Conservation (phyloP, 352 stramenopile species). For the Globisporangium heterothallicum region DNA sequence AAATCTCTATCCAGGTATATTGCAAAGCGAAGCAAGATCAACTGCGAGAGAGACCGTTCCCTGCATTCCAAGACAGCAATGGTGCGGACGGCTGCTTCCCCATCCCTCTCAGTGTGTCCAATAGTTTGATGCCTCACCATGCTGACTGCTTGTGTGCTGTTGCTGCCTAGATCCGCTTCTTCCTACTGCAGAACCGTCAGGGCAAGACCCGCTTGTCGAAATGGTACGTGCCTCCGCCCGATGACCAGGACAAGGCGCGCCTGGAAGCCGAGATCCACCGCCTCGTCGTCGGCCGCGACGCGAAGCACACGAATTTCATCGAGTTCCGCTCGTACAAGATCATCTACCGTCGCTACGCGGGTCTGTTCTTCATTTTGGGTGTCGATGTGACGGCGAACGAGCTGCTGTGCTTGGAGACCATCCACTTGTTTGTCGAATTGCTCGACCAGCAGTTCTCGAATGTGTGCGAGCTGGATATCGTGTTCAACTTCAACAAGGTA, state of each 20-base stretch:
- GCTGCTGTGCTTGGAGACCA: constrained; percentile 96
- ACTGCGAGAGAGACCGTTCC: no score
- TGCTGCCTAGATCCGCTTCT: constrained; percentile 91
- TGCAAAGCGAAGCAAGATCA: not conserved
- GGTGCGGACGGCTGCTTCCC: no score
- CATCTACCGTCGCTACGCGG: constrained; percentile 98
- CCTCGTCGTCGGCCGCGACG: constrained; percentile 83
- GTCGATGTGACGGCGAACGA: constrained; percentile 97
- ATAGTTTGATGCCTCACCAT: no score
- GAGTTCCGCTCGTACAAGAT: constrained; percentile 99
- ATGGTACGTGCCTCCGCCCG: constrained; percentile 92
- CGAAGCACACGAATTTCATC: constrained; percentile 94
- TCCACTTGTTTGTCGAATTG: constrained; percentile 98
- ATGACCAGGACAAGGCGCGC: constrained; percentile 77
- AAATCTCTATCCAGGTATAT: constrained; percentile 1
- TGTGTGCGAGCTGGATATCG: constrained; percentile 97
- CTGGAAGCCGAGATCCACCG: constrained; percentile 90
- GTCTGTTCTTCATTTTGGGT: constrained; percentile 97
- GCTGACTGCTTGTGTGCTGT: not conserved
- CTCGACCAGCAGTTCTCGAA: constrained; percentile 98
- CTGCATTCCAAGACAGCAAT: no score
- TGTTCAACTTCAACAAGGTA: constrained; percentile 95
- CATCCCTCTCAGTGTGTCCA: not conserved
- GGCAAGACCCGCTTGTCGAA: constrained; percentile 99
- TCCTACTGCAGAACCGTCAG: constrained; percentile 98